A percentile compares a stretch with the other conserved stretches of the same genome.
These are phyloP conservation scores for Phalaenopsis equestris DNA, from an alignment of 106 monocot genomes.

Conservation along the genomic window DNA sequence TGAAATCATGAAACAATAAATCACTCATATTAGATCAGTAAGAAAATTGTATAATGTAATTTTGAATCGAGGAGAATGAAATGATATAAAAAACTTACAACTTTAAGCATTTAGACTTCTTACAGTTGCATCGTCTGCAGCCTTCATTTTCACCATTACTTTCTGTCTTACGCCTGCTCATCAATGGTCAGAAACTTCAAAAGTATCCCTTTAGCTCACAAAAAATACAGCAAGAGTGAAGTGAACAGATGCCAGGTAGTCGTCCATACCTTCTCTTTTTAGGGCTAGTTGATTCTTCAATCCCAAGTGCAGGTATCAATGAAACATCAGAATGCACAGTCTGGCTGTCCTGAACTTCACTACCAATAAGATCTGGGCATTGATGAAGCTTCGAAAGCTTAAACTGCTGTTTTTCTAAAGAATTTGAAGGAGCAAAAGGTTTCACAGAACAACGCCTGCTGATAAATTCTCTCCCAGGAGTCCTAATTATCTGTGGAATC, in stretches of 20 bases:
- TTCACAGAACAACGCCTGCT: slow-evolving; percentile 22
- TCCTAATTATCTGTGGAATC: slow-evolving; percentile 21
- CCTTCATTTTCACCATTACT: slow-evolving; percentile 52
- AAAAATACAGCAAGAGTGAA: not conserved
- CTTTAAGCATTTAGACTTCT: slow-evolving; percentile 98
- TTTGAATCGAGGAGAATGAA: not conserved
- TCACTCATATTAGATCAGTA: not conserved
- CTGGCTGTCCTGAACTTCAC: slow-evolving; percentile 28
- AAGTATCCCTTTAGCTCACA: not conserved
- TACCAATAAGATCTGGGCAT: slow-evolving; percentile 5
- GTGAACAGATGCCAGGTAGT: not conserved
- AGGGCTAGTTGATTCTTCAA: slow-evolving; percentile 45
- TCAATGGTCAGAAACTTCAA: not conserved
- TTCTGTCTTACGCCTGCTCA: slow-evolving; percentile 59
- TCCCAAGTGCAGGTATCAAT: slow-evolving; percentile 14
- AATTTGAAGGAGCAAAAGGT: slow-evolving; percentile 12
- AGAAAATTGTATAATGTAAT: not conserved
- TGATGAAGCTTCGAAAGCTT: slow-evolving; percentile 24
- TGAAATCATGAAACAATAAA: not conserved
- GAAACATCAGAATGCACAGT: slow-evolving; percentile 25
- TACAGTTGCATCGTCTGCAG: slow-evolving; percentile 92
- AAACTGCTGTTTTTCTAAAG: slow-evolving; percentile 13
- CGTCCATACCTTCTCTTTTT: slow-evolving; percentile 63
- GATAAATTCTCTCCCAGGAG: slow-evolving; percentile 27
- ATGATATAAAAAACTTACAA: slow-evolving; percentile 45